Conservation (phyloP, 805 yeast genomes). For the Groenewaldozyma salmanticensis region DNA sequence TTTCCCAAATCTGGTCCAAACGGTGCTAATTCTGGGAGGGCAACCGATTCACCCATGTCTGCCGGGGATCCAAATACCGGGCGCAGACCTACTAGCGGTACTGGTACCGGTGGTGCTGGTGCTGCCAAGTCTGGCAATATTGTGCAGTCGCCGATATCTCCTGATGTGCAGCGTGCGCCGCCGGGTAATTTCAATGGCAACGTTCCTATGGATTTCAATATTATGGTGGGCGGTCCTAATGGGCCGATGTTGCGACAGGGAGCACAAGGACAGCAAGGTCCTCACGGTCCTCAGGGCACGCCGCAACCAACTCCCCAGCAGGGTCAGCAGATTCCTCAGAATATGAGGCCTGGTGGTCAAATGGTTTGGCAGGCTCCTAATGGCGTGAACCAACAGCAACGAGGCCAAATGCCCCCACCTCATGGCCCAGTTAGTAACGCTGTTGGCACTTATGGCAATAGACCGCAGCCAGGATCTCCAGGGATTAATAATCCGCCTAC, state of each 20-base stretch:
- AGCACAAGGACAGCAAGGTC: constrained; percentile 4
- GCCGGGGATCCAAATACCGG: not conserved
- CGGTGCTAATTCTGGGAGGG: not conserved
- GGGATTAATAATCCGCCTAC: constrained; percentile 16
- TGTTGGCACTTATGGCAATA: constrained; percentile 11
- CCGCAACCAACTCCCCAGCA: constrained; percentile 9
- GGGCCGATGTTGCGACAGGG: constrained; percentile 19
- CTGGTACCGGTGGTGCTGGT: constrained; percentile 2
- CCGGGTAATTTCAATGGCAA: constrained; percentile 17
- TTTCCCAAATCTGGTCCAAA: not conserved
- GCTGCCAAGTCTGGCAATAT: not conserved
- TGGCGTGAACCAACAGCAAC: not conserved
- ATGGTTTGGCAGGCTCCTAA: constrained; percentile 3
- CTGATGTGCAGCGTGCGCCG: constrained; percentile 3
- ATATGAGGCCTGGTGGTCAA: constrained; percentile 15
- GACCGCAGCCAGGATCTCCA: constrained; percentile 21
- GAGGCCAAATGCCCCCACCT: constrained; percentile 20
- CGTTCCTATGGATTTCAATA: constrained; percentile 23
- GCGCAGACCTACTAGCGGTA: constrained; percentile 1
- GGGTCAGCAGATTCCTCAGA: constrained; percentile 16
- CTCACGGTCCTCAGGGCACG: constrained; percentile 2
- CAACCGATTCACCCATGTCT: not conserved
- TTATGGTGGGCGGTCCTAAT: constrained; percentile 22
- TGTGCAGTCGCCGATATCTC: constrained; percentile 18
- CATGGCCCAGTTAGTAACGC: constrained; percentile 13